Percentiles rank a stretch among this genome's conserved stretches.
phyloP scores from a whole-genome alignment of 495 filamentous ascomycete genomes.

The Hyaloscypha hepaticicola region DNA sequence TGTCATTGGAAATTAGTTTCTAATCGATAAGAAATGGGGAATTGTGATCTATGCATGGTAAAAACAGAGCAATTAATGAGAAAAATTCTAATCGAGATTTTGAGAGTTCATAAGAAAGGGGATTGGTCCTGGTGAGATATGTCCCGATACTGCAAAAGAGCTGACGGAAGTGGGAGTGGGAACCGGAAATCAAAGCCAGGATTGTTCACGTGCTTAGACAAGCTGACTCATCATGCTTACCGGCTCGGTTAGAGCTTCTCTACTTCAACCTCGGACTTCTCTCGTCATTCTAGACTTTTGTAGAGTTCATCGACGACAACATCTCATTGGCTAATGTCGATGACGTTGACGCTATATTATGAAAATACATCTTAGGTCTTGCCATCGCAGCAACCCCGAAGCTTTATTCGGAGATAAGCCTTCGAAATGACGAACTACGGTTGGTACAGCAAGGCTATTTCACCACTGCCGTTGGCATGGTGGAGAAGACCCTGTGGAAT shows the following conservation, averaged over 20 bases:
- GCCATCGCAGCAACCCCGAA: not conserved
- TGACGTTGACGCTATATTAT: not conserved
- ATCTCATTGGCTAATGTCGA: conserved; percentile 8
- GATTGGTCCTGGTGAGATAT: no score
- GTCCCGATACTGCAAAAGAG: not conserved
- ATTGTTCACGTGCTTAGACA: not conserved
- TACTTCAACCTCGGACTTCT: conserved; percentile 5
- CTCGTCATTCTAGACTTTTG: conserved; percentile 1
- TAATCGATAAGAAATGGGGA: not conserved
- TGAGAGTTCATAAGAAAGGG: no score
- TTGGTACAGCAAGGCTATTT: not conserved
- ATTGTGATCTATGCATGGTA: not conserved
- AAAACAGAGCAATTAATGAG: not conserved
- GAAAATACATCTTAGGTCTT: not conserved
- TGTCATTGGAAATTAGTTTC: not conserved
- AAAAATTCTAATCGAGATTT: no score
- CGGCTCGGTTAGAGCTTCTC: not conserved
- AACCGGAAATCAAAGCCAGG: not conserved
- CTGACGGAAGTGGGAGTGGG: not conserved
- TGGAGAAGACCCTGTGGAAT: not conserved
- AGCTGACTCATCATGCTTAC: not conserved
- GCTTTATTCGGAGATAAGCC: not conserved
- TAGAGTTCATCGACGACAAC: not conserved
- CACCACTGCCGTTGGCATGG: not conserved
- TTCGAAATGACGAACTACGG: not conserved